These are phyloP conservation scores for Crepidotus variabilis DNA, from an alignment of 768 basidiomycete genomes.

Conservation along the genomic window DNA sequence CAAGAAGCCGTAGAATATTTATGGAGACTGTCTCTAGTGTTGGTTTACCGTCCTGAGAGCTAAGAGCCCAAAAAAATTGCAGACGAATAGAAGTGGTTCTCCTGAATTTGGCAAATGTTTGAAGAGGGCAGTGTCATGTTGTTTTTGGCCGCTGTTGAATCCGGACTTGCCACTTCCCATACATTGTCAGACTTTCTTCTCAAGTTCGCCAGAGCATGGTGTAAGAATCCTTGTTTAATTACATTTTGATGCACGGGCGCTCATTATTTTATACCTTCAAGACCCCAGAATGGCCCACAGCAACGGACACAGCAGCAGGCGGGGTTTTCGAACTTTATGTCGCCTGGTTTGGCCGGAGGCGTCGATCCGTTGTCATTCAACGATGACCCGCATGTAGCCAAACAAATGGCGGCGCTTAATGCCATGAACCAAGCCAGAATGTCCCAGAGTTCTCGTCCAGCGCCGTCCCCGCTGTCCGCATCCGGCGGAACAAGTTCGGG, in stretches of 20 bases:
- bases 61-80: neutral
- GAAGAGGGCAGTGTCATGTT: slow-evolving; percentile 3
- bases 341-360: slow-evolving; percentile 25
- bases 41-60: neutral
- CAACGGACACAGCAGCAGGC: slow-evolving; percentile 23
- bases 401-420: slow-evolving; percentile 79
- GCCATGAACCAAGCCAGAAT: slow-evolving; percentile 60
- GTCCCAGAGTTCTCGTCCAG: slow-evolving; percentile 44
- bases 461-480: slow-evolving; percentile 28
- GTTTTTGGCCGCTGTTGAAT: neutral
- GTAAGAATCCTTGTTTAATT: slow-evolving; percentile 7
- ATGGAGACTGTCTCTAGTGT: neutral
- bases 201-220: slow-evolving; percentile 7
- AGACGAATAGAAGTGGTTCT: neutral
- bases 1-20: neutral
- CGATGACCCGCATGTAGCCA: slow-evolving; percentile 65
- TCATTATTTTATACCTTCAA: slow-evolving; percentile 3
- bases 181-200: slow-evolving; percentile 9
- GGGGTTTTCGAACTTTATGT: slow-evolving; percentile 28
- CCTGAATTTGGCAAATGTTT: slow-evolving; percentile 8
- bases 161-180: neutral
- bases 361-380: slow-evolving; percentile 43
- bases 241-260: neutral
- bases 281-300: slow-evolving; percentile 34
- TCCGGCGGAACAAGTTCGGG: slow-evolving; percentile 63